Evolutionary conservation across 108 stramenopile genomes (phyloP), one percentile per base, ranked within the genome.

Genomic region (Aurantiochytrium sp.): DNA sequence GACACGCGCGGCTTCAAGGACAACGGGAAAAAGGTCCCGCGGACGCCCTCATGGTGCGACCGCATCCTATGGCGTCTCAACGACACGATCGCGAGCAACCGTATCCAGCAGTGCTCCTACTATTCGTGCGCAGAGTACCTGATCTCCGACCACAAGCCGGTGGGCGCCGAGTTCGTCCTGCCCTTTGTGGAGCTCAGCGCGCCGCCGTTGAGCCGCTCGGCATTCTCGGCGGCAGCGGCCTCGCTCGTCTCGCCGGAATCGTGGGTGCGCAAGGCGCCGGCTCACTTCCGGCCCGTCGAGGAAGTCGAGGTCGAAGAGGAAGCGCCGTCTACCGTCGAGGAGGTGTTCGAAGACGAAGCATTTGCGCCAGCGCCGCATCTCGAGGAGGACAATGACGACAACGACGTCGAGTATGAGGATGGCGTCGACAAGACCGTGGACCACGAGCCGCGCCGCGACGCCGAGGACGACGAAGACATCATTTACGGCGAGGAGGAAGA

Each of bases 91-190:
- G 37, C 41, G 17, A 39, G 27, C 22, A 81, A 81, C 69, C n/a
- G n/a, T n/a, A 45, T 81, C 42, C 69, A 81, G 69, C 69, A 45
- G 10, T 81, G 69, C 42, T 45, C 41, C 10, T 81, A 81, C 27
- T 81, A 21, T 81, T 81, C 69, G 24, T 81, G 41, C 42, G 19
- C 37, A 10, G 42, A 45, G 10, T 39, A 45, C 10, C 21, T 27
- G 36, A 81, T 81, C 27, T 81, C 69, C 17, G 69, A 81, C 42
- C 69, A 81, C 22, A 81, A 45, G 69, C 69, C 69, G 22, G 69
- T 81, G 6, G 69, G 41, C 41, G 37, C 69, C 22, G 69, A 81
- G 0, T 81, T 81, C 42, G 42, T 81, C 22, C 24, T 81, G 37
- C 69, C 69, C 37, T 81, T 81, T 81, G 42, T 81, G 19, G 69